Base-by-base conservation (phyloP, 352 stramenopile species). In the Pythium biforme region DNA sequence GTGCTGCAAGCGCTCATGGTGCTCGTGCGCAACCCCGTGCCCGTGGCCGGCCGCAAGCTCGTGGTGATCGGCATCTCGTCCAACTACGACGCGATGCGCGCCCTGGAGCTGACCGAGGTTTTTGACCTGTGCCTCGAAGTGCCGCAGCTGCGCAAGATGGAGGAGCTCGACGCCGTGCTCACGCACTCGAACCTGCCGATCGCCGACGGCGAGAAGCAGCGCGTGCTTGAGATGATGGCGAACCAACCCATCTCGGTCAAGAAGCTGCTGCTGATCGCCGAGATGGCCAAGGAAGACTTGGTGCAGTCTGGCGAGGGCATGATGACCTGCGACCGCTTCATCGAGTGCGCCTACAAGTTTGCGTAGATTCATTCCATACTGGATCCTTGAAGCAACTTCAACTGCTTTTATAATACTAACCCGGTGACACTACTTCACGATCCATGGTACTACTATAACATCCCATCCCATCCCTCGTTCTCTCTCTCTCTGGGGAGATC, bases 1-100 rank as follows among this genome's bases (percentile, higher is more conserved):
- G 96, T 99, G 43, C 77, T 99, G 34, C 98, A 99, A 75, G 97
- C 97, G 14, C 76, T 99, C 6, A 90, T 99, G 71, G 96, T 99
- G 40, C 73, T 99, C 56, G 84, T 99, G 41, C 98, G 98, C 75
- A 99, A 99, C 79, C 83, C 94, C 19, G 95, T 97, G 60, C 89
- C 91, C 1, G 90, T 94, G 29, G 86, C 92, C 60, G 94, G 96
- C 39, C 89, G 94, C 34, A 98, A 98, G 64, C 86, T 99, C 11
- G 77, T 99, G 43, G 86, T 99, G 40, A 97, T 99, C 54, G 96
- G 93, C 52, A 97, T 98, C 20, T 98, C 96, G 25, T 97, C 90
- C 45, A 92, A 95, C 55, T 88, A 95, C 25, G 73, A 91, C 15
- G 79, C 96, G 14, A 88, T 99, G 70, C 88, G 97, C 58, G 85